Evolutionary conservation across 805 yeast genomes (phyloP), one percentile per base, ranked within the genome.

Genomic region (Wickerhamiella siamensis): DNA sequence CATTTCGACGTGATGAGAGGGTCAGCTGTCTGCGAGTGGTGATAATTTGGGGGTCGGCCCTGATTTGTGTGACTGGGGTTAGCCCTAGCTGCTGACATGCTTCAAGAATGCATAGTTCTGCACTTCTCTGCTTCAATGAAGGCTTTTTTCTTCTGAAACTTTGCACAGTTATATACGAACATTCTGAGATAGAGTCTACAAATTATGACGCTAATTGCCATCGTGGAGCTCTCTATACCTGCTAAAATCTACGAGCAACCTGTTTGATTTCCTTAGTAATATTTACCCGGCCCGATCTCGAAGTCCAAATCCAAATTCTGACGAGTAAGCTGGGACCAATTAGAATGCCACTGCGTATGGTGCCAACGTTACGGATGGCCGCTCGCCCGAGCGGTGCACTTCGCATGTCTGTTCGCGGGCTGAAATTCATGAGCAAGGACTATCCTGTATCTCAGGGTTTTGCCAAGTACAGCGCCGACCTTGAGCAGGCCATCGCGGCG

Each of bases 401-500:
- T 12, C 37, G 37, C 20, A 21, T 21, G 37, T 20, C 37, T 18
- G 20, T 15, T 10, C 41, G 55, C n/a, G 55, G 55, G 21, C 33
- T 51, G 35, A 52, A 52, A 33, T 52, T 51, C 43, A 40, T 45
- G 36, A 48, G 53, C 9, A 43, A 48, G 40, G 54, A 52, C 43
- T 70, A 69, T 51, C 36, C 49, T 5, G 49, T 54, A 15, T 29
- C 54, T 31, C 42, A 50, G 14, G 57, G 58, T 12, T 56, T 44
- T 40, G 38, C 47, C 31, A 39, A 38, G 10, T 54, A 48, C 47
- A 42, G 46, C 21, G 43, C 43, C 44, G 64, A 65, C 27, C 65
- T 70, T 41, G 87, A 79, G 57, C 66, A 67, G 50, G 79, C 75
- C 43, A 76, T 81, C 48, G 70, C 83, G 47, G 59, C 66, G 49